Evolutionary conservation across 2,329 filamentous ascomycete genomes (phyloP).

Genomic region (Coniosporium tulheliwenetii): DNA sequence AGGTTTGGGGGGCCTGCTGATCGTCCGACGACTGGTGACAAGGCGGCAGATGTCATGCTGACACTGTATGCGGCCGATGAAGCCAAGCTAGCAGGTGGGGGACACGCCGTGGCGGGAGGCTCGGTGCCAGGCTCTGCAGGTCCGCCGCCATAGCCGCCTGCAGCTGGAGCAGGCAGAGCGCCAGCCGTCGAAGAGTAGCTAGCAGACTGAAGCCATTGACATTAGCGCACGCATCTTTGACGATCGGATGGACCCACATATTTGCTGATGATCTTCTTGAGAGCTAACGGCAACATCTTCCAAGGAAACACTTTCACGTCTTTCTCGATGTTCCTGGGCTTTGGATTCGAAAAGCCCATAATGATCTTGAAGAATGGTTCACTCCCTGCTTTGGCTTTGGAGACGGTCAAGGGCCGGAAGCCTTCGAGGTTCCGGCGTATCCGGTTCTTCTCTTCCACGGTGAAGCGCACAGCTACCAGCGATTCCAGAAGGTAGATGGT

Average conservation of each 20-base stretch:
- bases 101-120: constrained; percentile 9
- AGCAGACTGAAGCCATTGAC: constrained; percentile 38
- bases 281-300: constrained; percentile 71
- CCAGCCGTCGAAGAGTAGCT: constrained; percentile 53
- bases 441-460: constrained; percentile 95
- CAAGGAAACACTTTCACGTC: constrained; percentile 98
- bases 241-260: constrained; percentile 44
- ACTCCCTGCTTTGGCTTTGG: constrained; percentile 80
- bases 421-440: constrained; percentile 92
- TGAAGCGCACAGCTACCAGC: constrained; percentile 73
- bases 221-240: constrained; percentile 11
- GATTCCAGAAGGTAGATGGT: constrained; percentile 92
- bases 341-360: constrained; percentile 91
- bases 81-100: constrained; percentile 13
- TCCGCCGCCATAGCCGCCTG: constrained; percentile 19
- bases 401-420: constrained; percentile 83
- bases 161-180: constrained; percentile 20
- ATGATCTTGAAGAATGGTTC: constrained; percentile 98
- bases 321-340: constrained; percentile 96
- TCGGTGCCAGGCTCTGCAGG: constrained; percentile 33
- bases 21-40: constrained; percentile 12
- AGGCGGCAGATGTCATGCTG: constrained; percentile 14
- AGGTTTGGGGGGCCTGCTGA: constrained; percentile 22
- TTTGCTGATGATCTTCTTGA: constrained; percentile 98
- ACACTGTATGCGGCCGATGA: constrained; percentile 13